These are phyloP conservation scores for Backusella luteola DNA, from an alignment of 192 early-diverging fungal genomes.

Conservation along the genomic window DNA sequence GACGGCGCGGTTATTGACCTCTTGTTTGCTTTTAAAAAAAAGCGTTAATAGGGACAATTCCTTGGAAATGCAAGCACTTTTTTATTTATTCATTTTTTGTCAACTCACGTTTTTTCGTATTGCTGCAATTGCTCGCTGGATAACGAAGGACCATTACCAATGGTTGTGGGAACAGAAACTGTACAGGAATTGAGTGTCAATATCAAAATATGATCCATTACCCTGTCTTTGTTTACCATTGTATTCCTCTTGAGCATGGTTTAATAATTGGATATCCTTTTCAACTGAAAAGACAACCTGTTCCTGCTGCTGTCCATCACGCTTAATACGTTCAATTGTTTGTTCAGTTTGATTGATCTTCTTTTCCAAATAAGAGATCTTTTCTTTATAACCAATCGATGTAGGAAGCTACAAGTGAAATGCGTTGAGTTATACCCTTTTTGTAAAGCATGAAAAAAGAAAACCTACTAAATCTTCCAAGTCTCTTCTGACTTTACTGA, in stretches of 20 bases:
- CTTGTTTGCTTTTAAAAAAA: constrained; percentile 58
- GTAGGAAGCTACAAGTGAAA: constrained; percentile 52
- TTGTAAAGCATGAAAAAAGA: not conserved
- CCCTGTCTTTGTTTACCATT: not conserved
- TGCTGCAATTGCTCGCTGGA: constrained; percentile 27
- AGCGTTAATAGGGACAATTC: not conserved
- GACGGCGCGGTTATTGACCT: constrained; percentile 63
- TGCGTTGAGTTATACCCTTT: not conserved
- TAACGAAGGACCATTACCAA: constrained; percentile 20
- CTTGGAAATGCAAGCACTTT: not conserved
- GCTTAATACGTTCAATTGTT: constrained; percentile 49
- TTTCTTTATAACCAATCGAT: constrained; percentile 67
- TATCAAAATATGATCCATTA: too few species aligned
- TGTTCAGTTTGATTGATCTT: constrained; percentile 64
- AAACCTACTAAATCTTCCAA: constrained; percentile 60
- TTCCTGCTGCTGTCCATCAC: constrained; percentile 56
- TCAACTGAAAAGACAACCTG: constrained; percentile 9
- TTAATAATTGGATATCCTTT: constrained; percentile 17
- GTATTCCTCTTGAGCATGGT: not conserved
- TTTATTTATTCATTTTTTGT: not conserved
- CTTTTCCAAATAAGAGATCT: constrained; percentile 65
- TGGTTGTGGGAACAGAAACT: constrained; percentile 11
- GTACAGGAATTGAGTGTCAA: not conserved
- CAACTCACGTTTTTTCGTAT: constrained; percentile 34
- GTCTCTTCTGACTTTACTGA: constrained; percentile 71